These are phyloP conservation scores for Cajanus cajan DNA, from an alignment of 306 rosid species.

Conservation along the genomic window DNA sequence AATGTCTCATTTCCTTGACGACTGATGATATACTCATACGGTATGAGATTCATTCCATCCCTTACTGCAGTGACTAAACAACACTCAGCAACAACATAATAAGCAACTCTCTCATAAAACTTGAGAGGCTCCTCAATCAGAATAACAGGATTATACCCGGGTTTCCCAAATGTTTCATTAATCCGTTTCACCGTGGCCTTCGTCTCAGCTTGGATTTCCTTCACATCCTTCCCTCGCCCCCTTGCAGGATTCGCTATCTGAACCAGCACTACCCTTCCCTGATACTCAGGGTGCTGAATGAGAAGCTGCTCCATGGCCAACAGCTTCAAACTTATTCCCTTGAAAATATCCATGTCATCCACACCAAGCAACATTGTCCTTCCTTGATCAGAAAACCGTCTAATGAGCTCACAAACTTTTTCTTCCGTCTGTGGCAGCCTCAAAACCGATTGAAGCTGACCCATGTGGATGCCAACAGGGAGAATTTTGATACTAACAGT, in stretches of 20 bases:
- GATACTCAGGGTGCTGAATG: conserved; percentile 59
- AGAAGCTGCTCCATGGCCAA: conserved; percentile 91
- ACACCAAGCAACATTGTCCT: conserved; percentile 58
- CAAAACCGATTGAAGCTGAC: conserved; percentile 72
- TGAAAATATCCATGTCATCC: conserved; percentile 92
- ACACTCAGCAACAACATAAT: conserved; percentile 80
- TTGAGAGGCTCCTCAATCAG: conserved; percentile 68
- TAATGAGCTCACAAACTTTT: conserved; percentile 38
- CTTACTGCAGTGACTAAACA: conserved; percentile 86
- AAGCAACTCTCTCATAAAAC: conserved; percentile 75
- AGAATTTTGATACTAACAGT: conserved; percentile 83
- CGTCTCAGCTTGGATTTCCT: conserved; percentile 68
- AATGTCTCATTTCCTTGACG: conserved; percentile 66
- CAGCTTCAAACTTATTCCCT: conserved; percentile 81
- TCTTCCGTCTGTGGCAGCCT: conserved; percentile 54
- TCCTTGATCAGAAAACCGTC: conserved; percentile 43
- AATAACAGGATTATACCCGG: conserved; percentile 74
- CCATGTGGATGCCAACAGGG: conserved; percentile 84
- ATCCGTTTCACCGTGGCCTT: conserved; percentile 59
- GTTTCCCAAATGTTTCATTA: conserved; percentile 58
- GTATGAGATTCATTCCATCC: conserved; percentile 92
- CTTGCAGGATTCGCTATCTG: conserved; percentile 92
- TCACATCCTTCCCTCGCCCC: conserved; percentile 75
- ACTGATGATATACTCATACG: conserved; percentile 71
- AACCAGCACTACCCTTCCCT: conserved; percentile 69